Evolutionary conservation across 2,329 filamentous ascomycete species (phyloP), one percentile per base, ranked within the genome.

Genomic region (Neopestalotiopsis clavispora): DNA sequence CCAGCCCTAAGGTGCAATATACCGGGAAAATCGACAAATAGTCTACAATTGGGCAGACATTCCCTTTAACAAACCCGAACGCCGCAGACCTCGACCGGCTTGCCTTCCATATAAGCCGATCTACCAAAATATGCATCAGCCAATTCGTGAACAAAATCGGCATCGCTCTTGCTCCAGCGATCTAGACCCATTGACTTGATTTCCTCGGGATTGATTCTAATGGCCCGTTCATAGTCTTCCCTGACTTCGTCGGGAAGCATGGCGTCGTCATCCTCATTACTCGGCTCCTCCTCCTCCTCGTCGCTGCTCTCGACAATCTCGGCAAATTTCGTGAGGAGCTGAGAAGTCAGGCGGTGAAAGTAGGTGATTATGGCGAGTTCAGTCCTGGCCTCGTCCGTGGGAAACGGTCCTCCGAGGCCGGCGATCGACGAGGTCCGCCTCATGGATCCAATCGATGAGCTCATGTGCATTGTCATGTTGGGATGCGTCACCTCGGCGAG

Each of bases 351-450:
- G 1, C 92, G 89, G 79, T 95, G 93, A 79, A 95, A 95, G 79
- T 94, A 96, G 1, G 92, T 91, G 67, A 95, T 92, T 65, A 94
- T 87, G 56, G 91, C 88, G 70, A 94, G 89, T 76, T 94, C 91
- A 12, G 87, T 77, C 61, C 82, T 79, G 59, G 86, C 86, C 72
- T 87, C 82, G 34, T 83, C 81, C 7, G 68, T 42, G 4, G 68
- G 32, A 17, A 68, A 45, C 17, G 73, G 69, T 6, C 75, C 75
- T 4, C 74, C 74, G 4, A 68, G 75, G 4, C 67, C 72, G 4
- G 69, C 68, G 1, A 70, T 65, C 0, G 75, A 71, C 10, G 72
- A 71, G 13, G 72, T 72, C 66, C 79, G 80, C 59, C 78, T 78
- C 52, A 87, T 77, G 28, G 84, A 86, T 5, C 81, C 76, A 34